Base-by-base conservation (phyloP, 768 basidiomycete genomes). In the Leucogyrophana mollusca region DNA sequence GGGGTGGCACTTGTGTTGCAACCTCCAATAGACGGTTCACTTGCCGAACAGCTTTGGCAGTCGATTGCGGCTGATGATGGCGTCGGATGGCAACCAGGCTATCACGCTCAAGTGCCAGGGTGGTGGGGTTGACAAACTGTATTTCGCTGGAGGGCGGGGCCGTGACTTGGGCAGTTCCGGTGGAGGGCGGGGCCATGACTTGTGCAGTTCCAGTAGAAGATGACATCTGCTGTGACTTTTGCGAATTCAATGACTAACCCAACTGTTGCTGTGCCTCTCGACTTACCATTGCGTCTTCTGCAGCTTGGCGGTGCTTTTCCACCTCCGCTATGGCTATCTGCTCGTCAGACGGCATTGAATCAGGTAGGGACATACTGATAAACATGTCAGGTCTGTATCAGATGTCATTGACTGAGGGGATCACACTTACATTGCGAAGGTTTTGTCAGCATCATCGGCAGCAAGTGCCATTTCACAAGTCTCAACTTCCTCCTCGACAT, bases 401-500 rank as follows among this genome's bases (percentile, higher is more conserved):
- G 2, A 6, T 1, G 24, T 2, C 13, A 23, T 3, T 9, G 11
- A 36, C 13, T 9, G 1, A 13, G 27, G 22, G 14, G 3, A 24
- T 21, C 32, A 25, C 13, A 46, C 51, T 11, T 42, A 58, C 55
- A 56, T 51, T 0, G 41, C 23, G 0, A 43, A 38, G 2, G 55
- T 45, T 20, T 43, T 21, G 10, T 55, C 47, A 0, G 48, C 44
- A n/a, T 34, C 38, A 0, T 56, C 56, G 0, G 55, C 56, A 7
- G 42, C 54, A 11, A 58, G 32, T 3, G 56, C 56, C 46, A 58
- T 32, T 24, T 56, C 55, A 33, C 44, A 56, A 4, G 49, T 35
- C 17, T 55, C 51, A 9, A 56, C 27, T 9, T 32, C 13, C 9
- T 58, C 44, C 11, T 47, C 30, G 5, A 43, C 6, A 14, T 33